Conservation (phyloP, 768 basidiomycete species). For the Lactarius sanguifluus region DNA sequence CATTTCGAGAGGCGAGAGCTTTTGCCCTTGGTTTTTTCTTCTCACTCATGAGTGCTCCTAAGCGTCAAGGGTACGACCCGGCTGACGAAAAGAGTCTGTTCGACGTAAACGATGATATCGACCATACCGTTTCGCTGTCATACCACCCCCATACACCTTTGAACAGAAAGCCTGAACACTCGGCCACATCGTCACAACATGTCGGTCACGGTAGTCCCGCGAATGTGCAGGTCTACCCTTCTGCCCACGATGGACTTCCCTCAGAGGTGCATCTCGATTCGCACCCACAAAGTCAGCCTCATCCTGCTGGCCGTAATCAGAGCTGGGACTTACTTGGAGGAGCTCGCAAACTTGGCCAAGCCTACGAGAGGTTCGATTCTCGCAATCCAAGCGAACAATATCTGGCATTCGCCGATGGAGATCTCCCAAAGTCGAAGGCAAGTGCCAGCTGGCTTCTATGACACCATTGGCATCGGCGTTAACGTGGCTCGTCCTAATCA, state of each 20-base stretch:
- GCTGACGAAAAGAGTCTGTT: slow-evolving; percentile 9
- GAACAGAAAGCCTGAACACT: slow-evolving; percentile 8
- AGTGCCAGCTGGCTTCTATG: background rate
- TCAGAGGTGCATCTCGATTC: background rate
- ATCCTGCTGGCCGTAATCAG: slow-evolving; percentile 28
- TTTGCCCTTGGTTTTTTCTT: background rate
- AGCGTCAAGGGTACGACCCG: slow-evolving; percentile 3
- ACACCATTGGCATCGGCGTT: background rate
- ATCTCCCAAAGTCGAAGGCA: slow-evolving; percentile 57
- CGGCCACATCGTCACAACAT: slow-evolving; percentile 6
- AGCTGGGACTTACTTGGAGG: slow-evolving; percentile 55
- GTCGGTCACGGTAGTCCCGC: background rate
- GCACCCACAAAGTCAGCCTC: background rate
- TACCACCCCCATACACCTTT: slow-evolving; percentile 20
- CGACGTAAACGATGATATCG: slow-evolving; percentile 17
- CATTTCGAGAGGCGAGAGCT: background rate
- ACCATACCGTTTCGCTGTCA: slow-evolving; percentile 19
- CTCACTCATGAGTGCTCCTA: slow-evolving; percentile 15
- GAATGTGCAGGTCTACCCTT: slow-evolving; percentile 1
- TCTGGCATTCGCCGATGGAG: slow-evolving; percentile 59
- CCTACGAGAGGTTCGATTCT: slow-evolving; percentile 59
- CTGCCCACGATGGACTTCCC: slow-evolving; percentile 9
- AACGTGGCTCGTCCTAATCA: slow-evolving; percentile 32
- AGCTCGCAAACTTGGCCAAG: slow-evolving; percentile 51
- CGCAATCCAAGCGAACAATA: slow-evolving; percentile 52